These are phyloP conservation scores for Colletotrichum horii DNA, from an alignment of 2,329 filamentous ascomycete species.

Conservation along the genomic window DNA sequence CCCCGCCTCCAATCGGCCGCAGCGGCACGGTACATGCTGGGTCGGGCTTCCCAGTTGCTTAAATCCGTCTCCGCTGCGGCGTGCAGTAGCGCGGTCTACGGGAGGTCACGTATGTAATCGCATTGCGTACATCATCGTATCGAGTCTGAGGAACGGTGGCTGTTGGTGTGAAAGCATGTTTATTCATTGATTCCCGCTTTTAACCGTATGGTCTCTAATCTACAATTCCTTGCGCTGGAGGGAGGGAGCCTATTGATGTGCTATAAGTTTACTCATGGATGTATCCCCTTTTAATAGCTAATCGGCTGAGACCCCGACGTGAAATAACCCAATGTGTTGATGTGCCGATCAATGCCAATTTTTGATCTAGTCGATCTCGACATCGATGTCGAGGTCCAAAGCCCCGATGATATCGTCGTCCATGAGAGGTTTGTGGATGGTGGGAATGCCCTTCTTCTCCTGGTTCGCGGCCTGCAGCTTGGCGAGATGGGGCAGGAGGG, in stretches of 20 bases:
- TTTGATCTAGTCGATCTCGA: constrained; percentile 70
- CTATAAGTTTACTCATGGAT: background rate
- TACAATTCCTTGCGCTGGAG: background rate
- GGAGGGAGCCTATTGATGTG: background rate
- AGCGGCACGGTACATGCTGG: background rate
- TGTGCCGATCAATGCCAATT: too few species aligned
- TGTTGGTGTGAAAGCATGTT: background rate
- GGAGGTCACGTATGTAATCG: background rate
- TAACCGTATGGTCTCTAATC: background rate
- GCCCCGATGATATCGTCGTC: constrained; percentile 93
- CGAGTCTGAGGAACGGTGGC: background rate
- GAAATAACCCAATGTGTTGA: background rate
- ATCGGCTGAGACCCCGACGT: background rate
- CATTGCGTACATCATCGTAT: background rate
- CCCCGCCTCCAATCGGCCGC: background rate
- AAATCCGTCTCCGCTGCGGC: background rate
- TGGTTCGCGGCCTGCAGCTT: constrained; percentile 58
- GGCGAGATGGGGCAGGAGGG: constrained; percentile 55
- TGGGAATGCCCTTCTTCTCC: constrained; percentile 66
- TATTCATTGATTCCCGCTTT: background rate
- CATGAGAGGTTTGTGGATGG: constrained; percentile 79
- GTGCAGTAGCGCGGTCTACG: background rate
- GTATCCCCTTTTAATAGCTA: background rate
- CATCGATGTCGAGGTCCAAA: constrained; percentile 89
- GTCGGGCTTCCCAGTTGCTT: background rate